phyloP scores from a whole-genome alignment of 2,329 filamentous ascomycete genomes.

The Chaetomiaceae sp. region DNA sequence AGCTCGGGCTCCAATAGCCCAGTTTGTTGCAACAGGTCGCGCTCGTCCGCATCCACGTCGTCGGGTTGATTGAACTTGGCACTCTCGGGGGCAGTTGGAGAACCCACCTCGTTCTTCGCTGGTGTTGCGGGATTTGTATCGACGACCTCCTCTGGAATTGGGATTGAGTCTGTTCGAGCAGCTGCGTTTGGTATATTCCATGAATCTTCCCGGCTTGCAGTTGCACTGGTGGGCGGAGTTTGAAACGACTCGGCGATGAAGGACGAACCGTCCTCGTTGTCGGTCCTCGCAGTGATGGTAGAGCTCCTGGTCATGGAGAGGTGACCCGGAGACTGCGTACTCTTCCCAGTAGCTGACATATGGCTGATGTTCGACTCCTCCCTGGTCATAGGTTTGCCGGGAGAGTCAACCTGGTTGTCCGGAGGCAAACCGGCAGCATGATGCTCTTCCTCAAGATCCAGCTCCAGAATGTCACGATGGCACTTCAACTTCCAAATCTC shows the following conservation, averaged over 20 bases:
- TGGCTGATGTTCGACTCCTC: constrained; percentile 33
- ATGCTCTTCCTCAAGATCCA: constrained; percentile 79
- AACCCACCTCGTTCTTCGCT: constrained; percentile 27
- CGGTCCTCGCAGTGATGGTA: constrained; percentile 26
- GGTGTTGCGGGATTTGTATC: constrained; percentile 30
- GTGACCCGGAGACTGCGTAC: constrained; percentile 32
- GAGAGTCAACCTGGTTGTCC: constrained; percentile 22
- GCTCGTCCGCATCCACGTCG: constrained; percentile 60
- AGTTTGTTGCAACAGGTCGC: constrained; percentile 60
- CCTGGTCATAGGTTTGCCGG: constrained; percentile 22
- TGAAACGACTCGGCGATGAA: constrained; percentile 41
- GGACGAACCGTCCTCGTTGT: constrained; percentile 30
- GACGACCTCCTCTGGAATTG: constrained; percentile 36
- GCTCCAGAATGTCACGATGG: constrained; percentile 77
- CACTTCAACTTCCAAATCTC: constrained; percentile 91
- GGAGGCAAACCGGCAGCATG: constrained; percentile 34
- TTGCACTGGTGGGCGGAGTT: constrained; percentile 41
- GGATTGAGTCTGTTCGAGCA: constrained; percentile 38
- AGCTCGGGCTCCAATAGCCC: constrained; percentile 51
- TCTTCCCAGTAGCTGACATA: constrained; percentile 30
- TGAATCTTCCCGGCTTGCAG: constrained; percentile 36
- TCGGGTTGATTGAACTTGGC: constrained; percentile 29
- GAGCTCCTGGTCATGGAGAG: constrained; percentile 30
- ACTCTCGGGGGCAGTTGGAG: constrained; percentile 28
- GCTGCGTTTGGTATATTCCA: constrained; percentile 36